Conservation (phyloP, 2,329 filamentous ascomycete species). For the Ophiocordyceps camponoti-rufipedis region DNA sequence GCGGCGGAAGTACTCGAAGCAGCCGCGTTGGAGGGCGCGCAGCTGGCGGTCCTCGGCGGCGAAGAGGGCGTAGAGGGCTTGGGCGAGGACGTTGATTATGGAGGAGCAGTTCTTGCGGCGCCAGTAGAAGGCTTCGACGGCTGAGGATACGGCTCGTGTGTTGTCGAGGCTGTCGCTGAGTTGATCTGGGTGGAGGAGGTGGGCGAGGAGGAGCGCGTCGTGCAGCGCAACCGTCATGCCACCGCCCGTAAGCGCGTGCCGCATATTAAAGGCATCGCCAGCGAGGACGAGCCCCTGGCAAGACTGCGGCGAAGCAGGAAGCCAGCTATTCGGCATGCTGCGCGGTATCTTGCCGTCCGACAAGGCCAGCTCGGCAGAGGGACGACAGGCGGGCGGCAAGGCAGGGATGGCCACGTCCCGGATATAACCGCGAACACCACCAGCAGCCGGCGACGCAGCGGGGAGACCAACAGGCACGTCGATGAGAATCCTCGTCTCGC, state of each 20-base stretch:
- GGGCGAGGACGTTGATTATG: conserved; percentile 95
- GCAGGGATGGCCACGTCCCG: conserved; percentile 60
- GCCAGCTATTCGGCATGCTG: conserved; percentile 91
- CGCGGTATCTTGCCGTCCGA: conserved; percentile 57
- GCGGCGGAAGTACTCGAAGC: conserved; percentile 80
- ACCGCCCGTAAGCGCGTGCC: conserved; percentile 90
- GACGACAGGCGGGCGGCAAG: conserved; percentile 53
- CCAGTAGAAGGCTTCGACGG: conserved; percentile 72
- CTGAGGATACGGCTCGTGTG: conserved; percentile 42
- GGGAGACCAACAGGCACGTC: conserved; percentile 69
- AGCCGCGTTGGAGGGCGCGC: conserved; percentile 67
- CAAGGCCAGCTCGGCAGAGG: conserved; percentile 58
- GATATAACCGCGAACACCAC: conserved; percentile 76
- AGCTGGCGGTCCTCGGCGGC: conserved; percentile 67
- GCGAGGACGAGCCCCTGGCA: conserved; percentile 54
- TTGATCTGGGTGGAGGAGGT: conserved; percentile 49
- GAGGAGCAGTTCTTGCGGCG: conserved; percentile 61
- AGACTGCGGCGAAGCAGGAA: conserved; percentile 51
- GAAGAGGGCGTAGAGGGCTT: conserved; percentile 82
- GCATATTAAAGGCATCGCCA: conserved; percentile 96
- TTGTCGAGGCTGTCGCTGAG: conserved; percentile 51
- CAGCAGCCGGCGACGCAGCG: conserved; percentile 51
- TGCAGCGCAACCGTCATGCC: conserved; percentile 97
- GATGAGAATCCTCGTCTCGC: conserved; percentile 78
- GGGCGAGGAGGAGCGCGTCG: conserved; percentile 63